Evolutionary conservation across 2,329 filamentous ascomycete genomes (phyloP), one percentile per base, ranked within the genome.

Genomic region (Alternaria dauci): DNA sequence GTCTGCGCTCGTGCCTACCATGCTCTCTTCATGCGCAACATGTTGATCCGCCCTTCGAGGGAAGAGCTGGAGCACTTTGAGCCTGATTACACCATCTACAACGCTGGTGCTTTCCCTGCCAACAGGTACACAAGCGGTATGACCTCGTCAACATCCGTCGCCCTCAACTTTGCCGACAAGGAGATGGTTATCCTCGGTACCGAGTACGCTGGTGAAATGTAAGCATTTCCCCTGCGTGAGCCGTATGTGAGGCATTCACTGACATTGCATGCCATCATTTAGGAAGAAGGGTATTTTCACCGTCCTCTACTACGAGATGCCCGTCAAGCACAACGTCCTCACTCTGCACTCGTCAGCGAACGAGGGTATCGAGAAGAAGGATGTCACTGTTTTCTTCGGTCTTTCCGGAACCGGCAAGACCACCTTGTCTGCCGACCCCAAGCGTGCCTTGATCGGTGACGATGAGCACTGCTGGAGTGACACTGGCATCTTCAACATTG

Each of bases 401-500:
- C 89, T 99, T 53, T 99, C 95, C 18, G 95, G 95, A 68, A 99
- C 95, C 57, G 95, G 95, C 83, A 99, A 99, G 91, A 99, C 95
- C 51, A 99, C 95, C 3, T 86, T 99, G 64, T 98, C 95, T 65
- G 95, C 95, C 62, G 95, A 99, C 81, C 93, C 94, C 74, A 96
- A 97, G 86, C 94, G 95, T 79, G 89, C 92, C 68, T 84, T 99
- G 76, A 99, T 99, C 74, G 95, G 95, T 79, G 95, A 99, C 75
- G 95, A 99, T 79, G 95, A 99, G 90, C 95, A 99, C 88, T 98
- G 95, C 91, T 99, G 95, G 95, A 94, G 90, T 73, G 95, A 99
- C 79, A 88, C 83, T 59, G 95, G 95, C 80, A 89, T 99, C 79
- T 99, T 99, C 91, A 99, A 99, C 88, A 99, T 99, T 61, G 95